A percentile compares a stretch with the other conserved stretches of the same genome.
These are phyloP conservation scores for Hymenoscyphus repandus DNA, from an alignment of 2,329 filamentous ascomycete species.

Conservation along the genomic window DNA sequence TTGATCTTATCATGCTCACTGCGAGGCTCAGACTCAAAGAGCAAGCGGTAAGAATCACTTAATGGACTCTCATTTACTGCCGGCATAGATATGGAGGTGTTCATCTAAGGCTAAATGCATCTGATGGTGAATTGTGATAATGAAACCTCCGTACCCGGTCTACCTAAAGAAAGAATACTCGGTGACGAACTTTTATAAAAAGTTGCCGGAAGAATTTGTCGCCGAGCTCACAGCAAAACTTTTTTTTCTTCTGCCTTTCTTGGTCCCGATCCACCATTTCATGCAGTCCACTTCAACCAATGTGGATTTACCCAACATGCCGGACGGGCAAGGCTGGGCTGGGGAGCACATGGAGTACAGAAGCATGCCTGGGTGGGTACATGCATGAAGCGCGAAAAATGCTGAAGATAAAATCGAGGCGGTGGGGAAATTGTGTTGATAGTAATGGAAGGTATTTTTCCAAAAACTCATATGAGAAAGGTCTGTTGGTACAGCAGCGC, in stretches of 20 bases:
- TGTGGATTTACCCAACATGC: conserved; percentile 6
- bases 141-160: not conserved
- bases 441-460: no score
- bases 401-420: not conserved
- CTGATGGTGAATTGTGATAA: not conserved
- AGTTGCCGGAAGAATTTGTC: not conserved
- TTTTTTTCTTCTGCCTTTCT: not conserved
- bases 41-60: not conserved
- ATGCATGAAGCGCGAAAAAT: not conserved
- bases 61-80: not conserved
- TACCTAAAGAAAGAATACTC: not conserved
- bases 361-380: not conserved
- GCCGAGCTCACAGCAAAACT: not conserved
- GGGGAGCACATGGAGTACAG: not conserved
- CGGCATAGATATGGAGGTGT: not conserved
- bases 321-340: not conserved
- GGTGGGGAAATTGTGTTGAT: not conserved
- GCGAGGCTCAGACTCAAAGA: not conserved
- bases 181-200: not conserved
- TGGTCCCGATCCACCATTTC: not conserved
- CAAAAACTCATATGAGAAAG: no score
- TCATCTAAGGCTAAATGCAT: not conserved
- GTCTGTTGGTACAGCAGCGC: no score
- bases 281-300: not conserved
- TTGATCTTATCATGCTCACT: not conserved